Conservation (phyloP, 148 eudicot genomes). For the Selenicereus undatus region DNA sequence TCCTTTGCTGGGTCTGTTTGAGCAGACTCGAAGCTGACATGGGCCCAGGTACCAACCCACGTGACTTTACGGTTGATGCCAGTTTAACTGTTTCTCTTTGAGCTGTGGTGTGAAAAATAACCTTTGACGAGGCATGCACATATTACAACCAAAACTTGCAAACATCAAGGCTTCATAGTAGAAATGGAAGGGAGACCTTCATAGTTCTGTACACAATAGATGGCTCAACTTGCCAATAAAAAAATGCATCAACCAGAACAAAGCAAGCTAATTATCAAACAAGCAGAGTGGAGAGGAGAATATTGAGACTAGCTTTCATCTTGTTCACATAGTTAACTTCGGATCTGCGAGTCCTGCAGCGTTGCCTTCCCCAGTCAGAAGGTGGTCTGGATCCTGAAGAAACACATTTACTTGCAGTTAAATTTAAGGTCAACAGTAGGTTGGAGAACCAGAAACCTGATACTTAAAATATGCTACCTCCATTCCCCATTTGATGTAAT, state of each 20-base stretch:
- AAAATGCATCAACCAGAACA: background rate
- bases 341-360: conserved; percentile 70
- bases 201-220: background rate
- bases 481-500: conserved; percentile 99
- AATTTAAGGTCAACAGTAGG: background rate
- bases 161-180: no score
- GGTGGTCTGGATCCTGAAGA: conserved; percentile 73
- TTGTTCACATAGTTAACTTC: conserved; percentile 42
- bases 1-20: no score
- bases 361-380: conserved; percentile 71
- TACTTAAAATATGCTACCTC: conserved; percentile 47
- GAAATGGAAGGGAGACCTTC: background rate
- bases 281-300: background rate
- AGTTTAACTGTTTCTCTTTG: no score
- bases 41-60: no score
- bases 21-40: no score
- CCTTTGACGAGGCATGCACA: no score
- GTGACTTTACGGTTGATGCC: no score
- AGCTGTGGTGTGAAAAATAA: no score
- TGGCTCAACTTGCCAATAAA: background rate
- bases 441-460: conserved; percentile 1
- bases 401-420: background rate
- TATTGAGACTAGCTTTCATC: background rate
- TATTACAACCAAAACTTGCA: no score
- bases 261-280: conserved; percentile 1